Evolutionary conservation across 176 grass and related monocot species (phyloP).

Genomic region (Hsuehochloa calcarea): DNA sequence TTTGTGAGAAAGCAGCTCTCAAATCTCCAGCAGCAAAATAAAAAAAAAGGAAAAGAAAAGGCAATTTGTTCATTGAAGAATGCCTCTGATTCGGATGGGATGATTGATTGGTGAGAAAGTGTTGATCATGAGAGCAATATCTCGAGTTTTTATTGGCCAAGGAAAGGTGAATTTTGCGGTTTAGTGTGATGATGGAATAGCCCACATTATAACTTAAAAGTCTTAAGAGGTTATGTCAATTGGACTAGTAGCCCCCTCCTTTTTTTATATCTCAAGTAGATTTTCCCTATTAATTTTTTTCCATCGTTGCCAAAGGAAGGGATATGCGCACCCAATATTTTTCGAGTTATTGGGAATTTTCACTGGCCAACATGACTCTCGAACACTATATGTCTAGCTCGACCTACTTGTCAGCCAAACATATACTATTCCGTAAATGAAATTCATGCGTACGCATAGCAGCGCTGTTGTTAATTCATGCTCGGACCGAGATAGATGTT

Average conservation of each 20-base stretch:
- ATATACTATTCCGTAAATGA: background rate
- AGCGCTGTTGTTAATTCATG: background rate
- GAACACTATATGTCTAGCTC: background rate
- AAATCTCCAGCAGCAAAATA: background rate
- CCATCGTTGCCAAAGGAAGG: background rate
- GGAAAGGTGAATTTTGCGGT: constrained; percentile 17
- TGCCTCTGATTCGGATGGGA: constrained; percentile 4
- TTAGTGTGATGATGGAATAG: constrained; percentile 10
- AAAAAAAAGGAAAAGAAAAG: background rate
- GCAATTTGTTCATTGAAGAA: background rate
- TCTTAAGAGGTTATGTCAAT: background rate
- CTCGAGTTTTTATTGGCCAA: background rate
- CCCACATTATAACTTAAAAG: background rate
- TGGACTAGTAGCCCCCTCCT: background rate
- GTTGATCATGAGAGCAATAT: constrained; percentile 26
- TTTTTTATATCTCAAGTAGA: background rate
- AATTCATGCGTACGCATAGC: background rate
- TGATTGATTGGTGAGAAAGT: constrained; percentile 36
- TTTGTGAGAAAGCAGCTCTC: background rate
- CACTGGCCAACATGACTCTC: background rate
- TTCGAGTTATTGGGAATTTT: background rate
- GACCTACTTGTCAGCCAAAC: background rate
- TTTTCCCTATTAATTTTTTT: background rate
- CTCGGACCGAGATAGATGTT: background rate
- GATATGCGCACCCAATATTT: background rate